Base-by-base conservation (phyloP, 176 grass and related monocot species). In the Oropetium thomaeum region DNA sequence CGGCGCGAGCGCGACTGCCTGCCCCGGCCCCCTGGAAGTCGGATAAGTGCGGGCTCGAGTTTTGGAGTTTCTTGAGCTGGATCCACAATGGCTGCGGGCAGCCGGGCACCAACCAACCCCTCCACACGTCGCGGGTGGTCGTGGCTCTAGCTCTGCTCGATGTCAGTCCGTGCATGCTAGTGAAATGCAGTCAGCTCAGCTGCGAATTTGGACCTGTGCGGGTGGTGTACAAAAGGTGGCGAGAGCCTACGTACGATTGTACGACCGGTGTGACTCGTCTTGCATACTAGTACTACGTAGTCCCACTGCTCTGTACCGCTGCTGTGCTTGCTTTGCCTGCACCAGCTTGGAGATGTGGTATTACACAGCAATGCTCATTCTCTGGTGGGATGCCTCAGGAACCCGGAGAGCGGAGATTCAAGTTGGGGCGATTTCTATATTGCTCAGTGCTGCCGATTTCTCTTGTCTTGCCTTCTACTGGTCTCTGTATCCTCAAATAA, bases 271-370 rank as follows among this genome's bases (percentile, higher is more conserved):
- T 30, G 25, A 16, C 22, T 67, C 5, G 17, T 45, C 27, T 28
- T 7, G 58, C 43, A 4, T 4, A 23, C 3, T 5, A 17, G 8
- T 53, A 17, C 5, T 2, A 1, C 8, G 7, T 5, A 17, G 8
- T 53, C 27, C 5, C 4, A 1, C 8, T 19, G 20, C 43, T 41
- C 34, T 33, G n/a, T 48, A 32, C 38, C n/a, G n/a, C n/a, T n/a
- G n/a, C n/a, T n/a, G n/a, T n/a, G n/a, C n/a, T n/a, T n/a, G n/a
- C n/a, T n/a, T n/a, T n/a, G n/a, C n/a, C 34, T 33, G n/a, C 34
- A 32, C 38, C 75, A 93, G 92, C 81, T 55, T 95, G 11, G 88
- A 95, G 82, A 71, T 91, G 74, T 93, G 90, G 90, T 97, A 90
- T 58, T 89, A 60, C 11, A 90, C 83, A 25, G 87, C 78, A 16